Conservation (phyloP, 1,284 basidiomycete species). For the Inonotus obliquus region DNA sequence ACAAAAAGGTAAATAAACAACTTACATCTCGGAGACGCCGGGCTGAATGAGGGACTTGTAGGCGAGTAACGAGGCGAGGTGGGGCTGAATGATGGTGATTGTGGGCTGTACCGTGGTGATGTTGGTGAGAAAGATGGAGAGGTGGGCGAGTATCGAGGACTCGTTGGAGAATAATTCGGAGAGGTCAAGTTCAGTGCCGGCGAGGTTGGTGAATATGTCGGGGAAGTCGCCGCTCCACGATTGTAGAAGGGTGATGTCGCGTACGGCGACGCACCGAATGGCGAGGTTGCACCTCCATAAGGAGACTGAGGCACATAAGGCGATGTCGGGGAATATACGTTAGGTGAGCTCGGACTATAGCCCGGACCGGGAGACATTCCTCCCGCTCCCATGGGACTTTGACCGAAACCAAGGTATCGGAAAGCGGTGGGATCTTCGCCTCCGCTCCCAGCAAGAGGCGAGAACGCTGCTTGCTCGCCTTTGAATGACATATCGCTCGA, state of each 20-base stretch:
- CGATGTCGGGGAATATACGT: constrained; percentile 83
- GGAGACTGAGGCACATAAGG: constrained; percentile 86
- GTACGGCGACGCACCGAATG: constrained; percentile 74
- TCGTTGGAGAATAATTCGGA: constrained; percentile 84
- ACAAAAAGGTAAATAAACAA: constrained; percentile 20
- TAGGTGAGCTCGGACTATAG: constrained; percentile 81
- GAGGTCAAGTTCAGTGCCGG: constrained; percentile 77
- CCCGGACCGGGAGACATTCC: constrained; percentile 79
- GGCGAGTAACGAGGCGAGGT: constrained; percentile 83
- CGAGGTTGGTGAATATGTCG: constrained; percentile 84
- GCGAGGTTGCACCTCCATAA: constrained; percentile 75
- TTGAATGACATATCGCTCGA: constrained; percentile 63
- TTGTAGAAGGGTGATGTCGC: constrained; percentile 81
- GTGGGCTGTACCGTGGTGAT: constrained; percentile 76
- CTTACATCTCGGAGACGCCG: constrained; percentile 81
- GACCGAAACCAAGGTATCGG: constrained; percentile 71
- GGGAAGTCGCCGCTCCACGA: constrained; percentile 67
- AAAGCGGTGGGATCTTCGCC: constrained; percentile 77
- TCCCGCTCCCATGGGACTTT: constrained; percentile 75
- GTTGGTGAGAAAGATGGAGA: constrained; percentile 86
- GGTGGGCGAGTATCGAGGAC: constrained; percentile 81
- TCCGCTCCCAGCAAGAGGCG: constrained; percentile 86
- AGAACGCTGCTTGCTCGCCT: constrained; percentile 88
- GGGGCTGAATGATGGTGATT: constrained; percentile 82
- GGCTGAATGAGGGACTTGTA: constrained; percentile 82